These are phyloP conservation scores for Fonsecaea monophora DNA, from an alignment of 2,329 filamentous ascomycete genomes.

Conservation along the genomic window DNA sequence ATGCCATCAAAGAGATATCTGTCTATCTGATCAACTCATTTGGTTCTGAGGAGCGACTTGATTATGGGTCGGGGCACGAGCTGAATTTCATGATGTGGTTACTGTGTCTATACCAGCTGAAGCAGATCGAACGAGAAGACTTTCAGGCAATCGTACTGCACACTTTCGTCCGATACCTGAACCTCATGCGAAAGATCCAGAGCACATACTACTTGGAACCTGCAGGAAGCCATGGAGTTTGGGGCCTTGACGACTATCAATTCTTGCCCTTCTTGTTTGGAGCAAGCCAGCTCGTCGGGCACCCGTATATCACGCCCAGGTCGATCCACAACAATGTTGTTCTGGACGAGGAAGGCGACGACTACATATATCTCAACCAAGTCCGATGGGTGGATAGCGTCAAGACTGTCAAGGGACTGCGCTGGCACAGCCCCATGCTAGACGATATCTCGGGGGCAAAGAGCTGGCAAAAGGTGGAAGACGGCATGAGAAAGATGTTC, in stretches of 20 bases:
- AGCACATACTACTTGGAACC: constrained; percentile 95
- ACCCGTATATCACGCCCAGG: constrained; percentile 78
- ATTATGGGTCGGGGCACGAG: constrained; percentile 97
- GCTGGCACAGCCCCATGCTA: constrained; percentile 98
- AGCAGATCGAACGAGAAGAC: constrained; percentile 66
- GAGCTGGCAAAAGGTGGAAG: constrained; percentile 90
- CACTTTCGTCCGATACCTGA: constrained; percentile 82
- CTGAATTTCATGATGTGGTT: constrained; percentile 97
- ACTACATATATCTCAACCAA: constrained; percentile 91
- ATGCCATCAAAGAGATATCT: constrained; percentile 72
- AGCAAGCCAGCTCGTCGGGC: constrained; percentile 84
- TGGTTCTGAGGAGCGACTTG: constrained; percentile 84
- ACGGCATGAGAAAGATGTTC: constrained; percentile 97
- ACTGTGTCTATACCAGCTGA: constrained; percentile 85
- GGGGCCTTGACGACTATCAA: constrained; percentile 97
- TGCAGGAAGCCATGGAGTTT: constrained; percentile 94
- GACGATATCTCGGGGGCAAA: constrained; percentile 94
- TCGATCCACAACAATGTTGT: constrained; percentile 87
- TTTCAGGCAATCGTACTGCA: constrained; percentile 77
- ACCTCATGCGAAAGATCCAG: constrained; percentile 86
- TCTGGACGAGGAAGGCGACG: constrained; percentile 81
- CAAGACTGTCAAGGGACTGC: constrained; percentile 90
- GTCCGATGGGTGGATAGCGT: constrained; percentile 94
- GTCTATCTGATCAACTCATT: constrained; percentile 84
- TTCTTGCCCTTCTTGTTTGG: constrained; percentile 96